Percentiles rank a stretch among this genome's conserved stretches.
These are phyloP conservation scores for Metarhizium album DNA, from an alignment of 2,329 filamentous ascomycete genomes.

Conservation along the genomic window DNA sequence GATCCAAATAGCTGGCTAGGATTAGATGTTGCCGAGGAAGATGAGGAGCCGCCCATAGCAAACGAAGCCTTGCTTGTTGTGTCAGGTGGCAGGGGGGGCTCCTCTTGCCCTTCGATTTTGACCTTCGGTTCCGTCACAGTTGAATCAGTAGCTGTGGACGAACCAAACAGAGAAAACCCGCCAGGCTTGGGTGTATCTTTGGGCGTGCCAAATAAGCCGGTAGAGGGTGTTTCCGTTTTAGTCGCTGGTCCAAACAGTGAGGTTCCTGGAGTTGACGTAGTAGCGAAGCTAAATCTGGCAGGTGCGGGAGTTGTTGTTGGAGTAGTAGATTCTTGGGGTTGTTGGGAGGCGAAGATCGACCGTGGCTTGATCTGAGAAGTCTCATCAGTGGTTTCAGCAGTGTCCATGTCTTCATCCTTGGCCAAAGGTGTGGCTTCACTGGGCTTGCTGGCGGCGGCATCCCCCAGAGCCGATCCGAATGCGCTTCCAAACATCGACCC, in stretches of 20 bases:
- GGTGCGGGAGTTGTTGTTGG: constrained; percentile 42
- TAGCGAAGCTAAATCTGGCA: constrained; percentile 31
- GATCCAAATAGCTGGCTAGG: constrained; percentile 19
- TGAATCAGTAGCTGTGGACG: constrained; percentile 9
- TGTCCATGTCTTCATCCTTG: constrained; percentile 45
- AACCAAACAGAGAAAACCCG: constrained; percentile 15
- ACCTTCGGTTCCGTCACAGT: constrained; percentile 17
- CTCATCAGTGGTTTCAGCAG: constrained; percentile 21
- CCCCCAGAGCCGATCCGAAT: constrained; percentile 49
- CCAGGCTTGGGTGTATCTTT: constrained; percentile 17
- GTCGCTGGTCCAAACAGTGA: constrained; percentile 26
- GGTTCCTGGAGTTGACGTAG: constrained; percentile 21
- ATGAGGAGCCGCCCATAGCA: constrained; percentile 38
- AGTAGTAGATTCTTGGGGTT: constrained; percentile 29
- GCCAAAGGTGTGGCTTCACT: constrained; percentile 21
- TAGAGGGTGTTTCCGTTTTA: constrained; percentile 14
- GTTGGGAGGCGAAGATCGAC: constrained; percentile 17
- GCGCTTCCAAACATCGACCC: constrained; percentile 48
- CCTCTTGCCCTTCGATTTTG: constrained; percentile 27
- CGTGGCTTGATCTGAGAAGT: constrained; percentile 27
- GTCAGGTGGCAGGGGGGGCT: constrained; percentile 42
- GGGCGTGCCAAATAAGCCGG: constrained; percentile 19
- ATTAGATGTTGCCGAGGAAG: constrained; percentile 37
- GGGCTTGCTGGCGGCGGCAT: constrained; percentile 29
- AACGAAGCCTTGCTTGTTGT: constrained; percentile 42